Base-by-base conservation (phyloP, 805 yeast genomes). In the Candida ipomoeae region DNA sequence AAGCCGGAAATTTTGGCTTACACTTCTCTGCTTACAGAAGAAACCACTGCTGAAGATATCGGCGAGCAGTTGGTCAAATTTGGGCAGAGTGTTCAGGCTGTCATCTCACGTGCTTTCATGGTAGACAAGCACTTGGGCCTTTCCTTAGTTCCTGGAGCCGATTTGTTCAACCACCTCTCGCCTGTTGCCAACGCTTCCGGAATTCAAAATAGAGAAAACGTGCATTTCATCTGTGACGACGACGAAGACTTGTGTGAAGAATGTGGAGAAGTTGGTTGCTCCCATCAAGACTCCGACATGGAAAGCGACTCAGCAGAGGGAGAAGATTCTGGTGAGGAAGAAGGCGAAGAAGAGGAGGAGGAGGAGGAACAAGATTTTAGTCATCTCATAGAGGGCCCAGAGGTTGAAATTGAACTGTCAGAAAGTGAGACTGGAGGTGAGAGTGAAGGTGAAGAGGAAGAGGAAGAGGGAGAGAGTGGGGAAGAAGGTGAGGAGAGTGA, bases 61-160 rank as follows among this genome's bases (percentile, higher is more conserved):
- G 50, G 54, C 13, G 55, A 49, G 17, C 56, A 62, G 39, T 78
- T 79, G 49, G 57, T 64, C 7, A 63, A 64, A 15, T 87, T 88
- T 55, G 82, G 87, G 2, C 76, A 81, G 6, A 73, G 75, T 2
- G 81, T 81, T 5, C 80, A 77, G 59, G 78, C 84, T 0, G 75
- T 89, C 14, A 82, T 91, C 0, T 81, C 94, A 1, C 75, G 97
- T 53, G 90, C 91, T 1, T 91, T 92, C 64, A 83, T 82, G 38
- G 80, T 91, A 29, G 98, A 92, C 65, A 74, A 75, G 45, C 90
- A 66, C 62, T 89, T 85, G 58, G 87, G 83, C 32, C 73, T 84
- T 31, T 89, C 87, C 0, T 69, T 92, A 45, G 96, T 91, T 21
- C 97, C 97, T 0, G 88, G 90, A 14, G 97, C 97, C 0, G 96